Percentiles rank a stretch among this genome's conserved stretches.
Evolutionary conservation across 176 grass and related monocot genomes (phyloP).

Genomic region (Oryza officinalis): DNA sequence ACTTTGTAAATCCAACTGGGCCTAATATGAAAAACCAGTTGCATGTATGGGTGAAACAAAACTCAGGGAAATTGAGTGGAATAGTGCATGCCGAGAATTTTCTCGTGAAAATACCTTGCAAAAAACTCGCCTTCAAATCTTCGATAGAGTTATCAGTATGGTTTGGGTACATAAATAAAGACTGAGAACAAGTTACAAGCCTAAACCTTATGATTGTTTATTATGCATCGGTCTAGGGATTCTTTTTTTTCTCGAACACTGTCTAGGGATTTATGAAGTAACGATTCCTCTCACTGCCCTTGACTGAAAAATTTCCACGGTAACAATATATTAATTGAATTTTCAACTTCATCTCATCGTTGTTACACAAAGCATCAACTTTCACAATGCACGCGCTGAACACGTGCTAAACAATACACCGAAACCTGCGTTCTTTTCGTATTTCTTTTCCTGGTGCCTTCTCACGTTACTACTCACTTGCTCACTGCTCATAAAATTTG

Average conservation of each 20-base stretch:
- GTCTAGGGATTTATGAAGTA: not conserved
- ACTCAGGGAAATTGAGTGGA: not conserved
- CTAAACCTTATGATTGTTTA: not conserved
- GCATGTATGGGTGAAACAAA: too few relatives aligned
- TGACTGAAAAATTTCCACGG: not conserved
- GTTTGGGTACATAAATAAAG: not conserved
- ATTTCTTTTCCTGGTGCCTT: constrained; percentile 11
- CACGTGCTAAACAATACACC: constrained; percentile 3
- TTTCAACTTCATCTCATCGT: not conserved
- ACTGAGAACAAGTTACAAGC: not conserved
- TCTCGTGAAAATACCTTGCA: not conserved
- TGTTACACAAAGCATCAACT: not conserved
- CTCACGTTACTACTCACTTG: not conserved
- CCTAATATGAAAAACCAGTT: not conserved
- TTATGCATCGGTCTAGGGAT: not conserved
- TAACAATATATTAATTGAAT: not conserved
- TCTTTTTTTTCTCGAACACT: too few relatives aligned
- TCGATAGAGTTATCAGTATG: not conserved
- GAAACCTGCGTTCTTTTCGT: not conserved
- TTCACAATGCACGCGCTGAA: not conserved
- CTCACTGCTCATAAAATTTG: not conserved
- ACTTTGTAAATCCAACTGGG: too few relatives aligned
- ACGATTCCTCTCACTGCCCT: not conserved
- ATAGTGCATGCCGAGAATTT: not conserved
- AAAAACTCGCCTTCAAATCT: not conserved